Evolutionary conservation across 2,329 filamentous ascomycete genomes (phyloP).

Genomic region (Colletotrichum phormii): DNA sequence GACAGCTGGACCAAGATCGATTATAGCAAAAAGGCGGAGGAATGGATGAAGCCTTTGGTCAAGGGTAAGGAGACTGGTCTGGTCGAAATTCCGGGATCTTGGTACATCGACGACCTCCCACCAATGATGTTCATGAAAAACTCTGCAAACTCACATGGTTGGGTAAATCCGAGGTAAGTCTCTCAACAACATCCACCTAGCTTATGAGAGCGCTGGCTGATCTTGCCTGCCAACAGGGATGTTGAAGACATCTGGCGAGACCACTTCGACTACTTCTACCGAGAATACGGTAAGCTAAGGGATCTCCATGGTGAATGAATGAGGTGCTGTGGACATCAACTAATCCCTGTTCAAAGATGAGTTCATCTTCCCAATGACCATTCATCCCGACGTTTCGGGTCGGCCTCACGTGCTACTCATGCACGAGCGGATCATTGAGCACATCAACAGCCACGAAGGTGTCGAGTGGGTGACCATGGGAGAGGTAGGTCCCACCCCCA

Average conservation of each 20-base stretch:
- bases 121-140: conserved; percentile 81
- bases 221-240: conserved; percentile 46
- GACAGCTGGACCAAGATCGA: conserved; percentile 77
- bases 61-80: conserved; percentile 70
- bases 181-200: rapidly evolving
- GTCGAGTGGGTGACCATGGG: conserved; percentile 78
- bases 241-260: conserved; percentile 75
- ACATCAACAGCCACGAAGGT: conserved; percentile 71
- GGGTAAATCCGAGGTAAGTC: conserved; percentile 56
- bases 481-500: conserved; percentile 47
- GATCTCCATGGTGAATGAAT: too few species aligned
- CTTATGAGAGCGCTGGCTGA: background rate
- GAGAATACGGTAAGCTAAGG: conserved; percentile 64
- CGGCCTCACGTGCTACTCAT: conserved; percentile 78
- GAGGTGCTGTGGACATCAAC: too few species aligned
- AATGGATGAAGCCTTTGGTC: conserved; percentile 75
- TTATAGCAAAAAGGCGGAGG: conserved; percentile 69
- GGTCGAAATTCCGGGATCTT: conserved; percentile 73
- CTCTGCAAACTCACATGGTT: conserved; percentile 72
- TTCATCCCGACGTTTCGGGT: conserved; percentile 79
- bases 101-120: conserved; percentile 74
- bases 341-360: conserved; percentile 60
- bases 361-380: conserved; percentile 82
- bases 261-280: conserved; percentile 79
- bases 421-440: conserved; percentile 77